Percentiles rank a stretch among this genome's conserved stretches.
These are phyloP conservation scores for Sporothrix variecibatus DNA, from an alignment of 2,329 filamentous ascomycete genomes.

Conservation along the genomic window DNA sequence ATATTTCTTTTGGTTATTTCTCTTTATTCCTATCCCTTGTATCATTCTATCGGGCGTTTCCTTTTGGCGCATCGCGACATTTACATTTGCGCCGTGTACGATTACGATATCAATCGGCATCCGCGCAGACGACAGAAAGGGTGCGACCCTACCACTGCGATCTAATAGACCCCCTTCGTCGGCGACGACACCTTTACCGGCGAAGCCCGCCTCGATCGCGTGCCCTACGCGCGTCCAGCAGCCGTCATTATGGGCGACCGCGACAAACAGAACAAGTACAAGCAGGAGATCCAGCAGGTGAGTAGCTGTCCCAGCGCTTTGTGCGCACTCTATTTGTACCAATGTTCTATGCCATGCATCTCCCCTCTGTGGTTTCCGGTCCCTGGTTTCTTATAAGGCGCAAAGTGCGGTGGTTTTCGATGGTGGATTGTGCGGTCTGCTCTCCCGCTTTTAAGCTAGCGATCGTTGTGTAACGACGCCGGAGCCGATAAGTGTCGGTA, in stretches of 20 bases:
- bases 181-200: not conserved
- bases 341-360: not conserved
- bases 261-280: slow-evolving; percentile 75
- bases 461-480: not conserved
- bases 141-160: not conserved
- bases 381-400: not conserved
- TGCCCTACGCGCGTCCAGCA: not conserved
- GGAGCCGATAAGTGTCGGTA: not conserved
- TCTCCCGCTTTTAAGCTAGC: not conserved
- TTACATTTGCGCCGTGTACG: not conserved
- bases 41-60: not conserved
- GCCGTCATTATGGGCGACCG: slow-evolving; percentile 67
- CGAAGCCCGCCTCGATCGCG: slow-evolving; percentile 4
- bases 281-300: slow-evolving; percentile 97
- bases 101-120: not conserved
- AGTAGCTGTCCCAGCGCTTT: not conserved
- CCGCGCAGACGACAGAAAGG: not conserved
- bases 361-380: not conserved
- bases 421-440: not conserved
- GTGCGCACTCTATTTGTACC: not conserved
- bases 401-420: not conserved
- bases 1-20: not conserved
- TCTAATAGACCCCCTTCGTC: not conserved
- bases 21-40: not conserved
- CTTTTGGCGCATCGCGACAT: not conserved